These are phyloP conservation scores for Dryas drummondii DNA, from an alignment of 306 rosid genomes.

Conservation along the genomic window DNA sequence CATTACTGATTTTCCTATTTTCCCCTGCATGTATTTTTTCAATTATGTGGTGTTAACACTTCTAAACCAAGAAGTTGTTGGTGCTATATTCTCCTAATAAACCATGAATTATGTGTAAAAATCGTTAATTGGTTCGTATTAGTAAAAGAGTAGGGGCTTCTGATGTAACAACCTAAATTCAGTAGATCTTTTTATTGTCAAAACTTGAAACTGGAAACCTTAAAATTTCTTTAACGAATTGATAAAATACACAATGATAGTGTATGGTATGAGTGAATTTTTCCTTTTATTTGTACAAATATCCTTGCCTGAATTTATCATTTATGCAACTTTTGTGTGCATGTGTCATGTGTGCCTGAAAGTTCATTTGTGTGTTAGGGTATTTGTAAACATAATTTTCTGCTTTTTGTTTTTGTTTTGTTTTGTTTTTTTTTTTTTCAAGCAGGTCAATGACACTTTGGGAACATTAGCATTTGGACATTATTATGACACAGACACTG, in stretches of 20 bases:
- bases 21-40: background rate
- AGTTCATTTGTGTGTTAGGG: background rate
- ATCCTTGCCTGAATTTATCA: too few species aligned
- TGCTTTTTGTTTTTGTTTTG: background rate
- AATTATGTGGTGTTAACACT: background rate
- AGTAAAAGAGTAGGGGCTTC: background rate
- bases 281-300: too few species aligned
- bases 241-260: background rate
- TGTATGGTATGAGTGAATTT: background rate
- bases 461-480: conserved; percentile 93
- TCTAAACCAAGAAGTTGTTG: too few species aligned
- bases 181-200: background rate
- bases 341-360: background rate
- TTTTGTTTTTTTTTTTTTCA: conserved; percentile 11
- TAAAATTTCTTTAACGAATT: background rate
- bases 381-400: conserved; percentile 9
- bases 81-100: background rate
- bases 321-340: background rate
- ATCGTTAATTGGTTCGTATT: background rate
- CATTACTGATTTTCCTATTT: background rate
- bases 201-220: background rate
- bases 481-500: conserved; percentile 79
- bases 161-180: background rate
- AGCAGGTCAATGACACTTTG: conserved; percentile 84
- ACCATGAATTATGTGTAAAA: background rate